phyloP scores from a whole-genome alignment of 1,139 yeast genomes.

The Debaryomyces sp. region DNA sequence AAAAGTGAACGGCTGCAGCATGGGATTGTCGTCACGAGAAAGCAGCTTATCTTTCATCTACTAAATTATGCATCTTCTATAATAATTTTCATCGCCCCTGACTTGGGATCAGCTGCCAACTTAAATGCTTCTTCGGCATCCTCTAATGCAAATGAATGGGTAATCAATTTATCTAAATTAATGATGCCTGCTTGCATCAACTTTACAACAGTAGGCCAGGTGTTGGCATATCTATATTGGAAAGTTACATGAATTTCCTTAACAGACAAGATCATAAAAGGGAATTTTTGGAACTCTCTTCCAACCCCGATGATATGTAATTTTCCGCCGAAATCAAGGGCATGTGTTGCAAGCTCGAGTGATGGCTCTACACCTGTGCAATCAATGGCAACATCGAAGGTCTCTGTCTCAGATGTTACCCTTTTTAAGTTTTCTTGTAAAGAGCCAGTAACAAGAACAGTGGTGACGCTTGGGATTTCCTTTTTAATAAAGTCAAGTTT shows the following conservation, averaged over 20 bases:
- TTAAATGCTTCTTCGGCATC: slow-evolving; percentile 13
- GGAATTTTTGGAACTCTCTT: slow-evolving; percentile 32
- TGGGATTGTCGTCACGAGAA: neutral
- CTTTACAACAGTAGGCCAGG: slow-evolving; percentile 31
- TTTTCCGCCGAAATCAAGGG: slow-evolving; percentile 34
- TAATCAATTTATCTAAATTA: slow-evolving; percentile 12
- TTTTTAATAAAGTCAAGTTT: slow-evolving; percentile 28
- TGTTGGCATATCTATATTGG: slow-evolving; percentile 39
- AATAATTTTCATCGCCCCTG: slow-evolving; percentile 14
- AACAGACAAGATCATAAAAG: slow-evolving; percentile 40
- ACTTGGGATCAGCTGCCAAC: slow-evolving; percentile 10
- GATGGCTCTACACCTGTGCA: slow-evolving; percentile 34
- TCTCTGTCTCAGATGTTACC: slow-evolving; percentile 11
- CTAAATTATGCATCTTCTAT: slow-evolving; percentile 9
- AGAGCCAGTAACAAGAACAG: slow-evolving; percentile 24
- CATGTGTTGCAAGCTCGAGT: slow-evolving; percentile 31
- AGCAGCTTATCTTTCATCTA: neutral
- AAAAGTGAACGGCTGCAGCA: neutral
- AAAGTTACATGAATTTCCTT: slow-evolving; percentile 39
- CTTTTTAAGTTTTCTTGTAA: slow-evolving; percentile 24
- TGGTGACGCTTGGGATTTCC: slow-evolving; percentile 29
- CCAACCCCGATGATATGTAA: slow-evolving; percentile 40
- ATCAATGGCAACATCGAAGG: slow-evolving; percentile 26
- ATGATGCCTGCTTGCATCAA: slow-evolving; percentile 10
- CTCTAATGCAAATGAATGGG: slow-evolving; percentile 12